A percentile compares a stretch with the other conserved stretches of the same genome.
phyloP scores from a whole-genome alignment of 116 monocot genomes.

The Posidonia oceanica region DNA sequence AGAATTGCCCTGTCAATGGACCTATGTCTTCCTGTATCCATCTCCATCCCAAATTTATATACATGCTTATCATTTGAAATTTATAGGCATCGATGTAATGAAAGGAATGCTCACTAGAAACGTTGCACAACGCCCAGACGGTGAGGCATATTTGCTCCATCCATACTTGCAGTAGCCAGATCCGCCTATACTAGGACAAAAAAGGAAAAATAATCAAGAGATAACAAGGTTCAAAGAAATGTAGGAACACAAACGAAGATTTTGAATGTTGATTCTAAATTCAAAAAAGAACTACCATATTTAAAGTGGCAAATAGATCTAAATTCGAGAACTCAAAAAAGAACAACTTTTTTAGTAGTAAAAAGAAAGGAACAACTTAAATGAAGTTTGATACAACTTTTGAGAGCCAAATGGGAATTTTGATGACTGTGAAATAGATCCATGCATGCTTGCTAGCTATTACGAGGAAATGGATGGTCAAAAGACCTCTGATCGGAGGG shows the following conservation, averaged over 20 bases:
- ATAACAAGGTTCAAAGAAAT: neutral
- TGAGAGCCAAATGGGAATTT: no score
- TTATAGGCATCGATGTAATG: neutral
- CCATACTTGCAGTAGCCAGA: slow-evolving; percentile 97
- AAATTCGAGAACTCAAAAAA: no score
- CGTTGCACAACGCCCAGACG: slow-evolving; percentile 82
- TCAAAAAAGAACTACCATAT: neutral
- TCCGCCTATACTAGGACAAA: slow-evolving; percentile 47
- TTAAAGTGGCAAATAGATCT: no score
- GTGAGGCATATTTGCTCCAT: slow-evolving; percentile 85
- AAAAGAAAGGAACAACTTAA: no score
- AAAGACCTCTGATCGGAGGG: no score
- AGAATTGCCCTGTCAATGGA: no score
- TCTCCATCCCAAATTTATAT: neutral
- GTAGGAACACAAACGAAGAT: neutral
- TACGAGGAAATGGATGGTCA: no score
- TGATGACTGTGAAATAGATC: no score
- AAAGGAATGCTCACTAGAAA: slow-evolving; percentile 16
- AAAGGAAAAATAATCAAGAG: neutral
- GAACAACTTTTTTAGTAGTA: no score
- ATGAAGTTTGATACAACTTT: no score
- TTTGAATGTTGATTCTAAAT: neutral
- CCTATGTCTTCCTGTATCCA: no score
- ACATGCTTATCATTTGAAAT: neutral
- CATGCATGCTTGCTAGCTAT: no score